phyloP scores from a whole-genome alignment of 2,329 filamentous ascomycete species.

The Helotiales sp. region DNA sequence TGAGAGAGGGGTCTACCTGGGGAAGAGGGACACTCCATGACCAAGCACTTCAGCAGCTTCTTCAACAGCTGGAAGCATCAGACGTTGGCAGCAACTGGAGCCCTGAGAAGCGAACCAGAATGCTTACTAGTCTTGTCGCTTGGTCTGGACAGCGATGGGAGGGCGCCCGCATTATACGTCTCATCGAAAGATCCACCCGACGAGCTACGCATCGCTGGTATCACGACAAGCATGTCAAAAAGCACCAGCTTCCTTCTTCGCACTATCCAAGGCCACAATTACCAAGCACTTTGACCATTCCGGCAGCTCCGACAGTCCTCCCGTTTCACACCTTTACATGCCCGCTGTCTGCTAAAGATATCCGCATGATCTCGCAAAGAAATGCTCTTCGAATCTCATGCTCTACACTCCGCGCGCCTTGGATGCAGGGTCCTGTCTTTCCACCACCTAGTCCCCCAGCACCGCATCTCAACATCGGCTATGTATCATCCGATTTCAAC shows the following conservation, averaged over 20 bases:
- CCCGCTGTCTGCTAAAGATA: slow-evolving; percentile 85
- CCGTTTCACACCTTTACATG: slow-evolving; percentile 98
- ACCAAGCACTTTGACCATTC: slow-evolving; percentile 71
- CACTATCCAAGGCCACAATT: slow-evolving; percentile 73
- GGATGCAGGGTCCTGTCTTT: slow-evolving; percentile 80
- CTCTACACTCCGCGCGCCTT: slow-evolving; percentile 81
- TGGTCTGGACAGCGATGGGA: slow-evolving; percentile 85
- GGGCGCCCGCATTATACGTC: slow-evolving; percentile 77
- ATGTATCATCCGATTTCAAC: slow-evolving; percentile 98
- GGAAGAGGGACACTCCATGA: slow-evolving; percentile 69
- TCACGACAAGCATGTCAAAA: slow-evolving; percentile 70
- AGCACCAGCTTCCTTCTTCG: slow-evolving; percentile 53
- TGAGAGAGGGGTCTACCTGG: slow-evolving; percentile 84
- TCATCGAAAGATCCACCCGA: slow-evolving; percentile 82
- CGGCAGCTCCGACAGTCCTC: slow-evolving; percentile 87
- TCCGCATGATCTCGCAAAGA: slow-evolving; percentile 90
- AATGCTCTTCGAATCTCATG: slow-evolving; percentile 93
- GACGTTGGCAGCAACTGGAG: slow-evolving; percentile 37
- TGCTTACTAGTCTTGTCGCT: slow-evolving; percentile 38
- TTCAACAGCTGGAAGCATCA: slow-evolving; percentile 34
- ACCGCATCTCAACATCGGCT: slow-evolving; percentile 87
- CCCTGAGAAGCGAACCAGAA: slow-evolving; percentile 36
- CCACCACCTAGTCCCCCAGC: slow-evolving; percentile 80
- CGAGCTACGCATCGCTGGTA: slow-evolving; percentile 85
- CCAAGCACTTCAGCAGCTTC: slow-evolving; percentile 46